phyloP scores from a whole-genome alignment of 345 rosid genomes.

The Excoecaria agallocha region DNA sequence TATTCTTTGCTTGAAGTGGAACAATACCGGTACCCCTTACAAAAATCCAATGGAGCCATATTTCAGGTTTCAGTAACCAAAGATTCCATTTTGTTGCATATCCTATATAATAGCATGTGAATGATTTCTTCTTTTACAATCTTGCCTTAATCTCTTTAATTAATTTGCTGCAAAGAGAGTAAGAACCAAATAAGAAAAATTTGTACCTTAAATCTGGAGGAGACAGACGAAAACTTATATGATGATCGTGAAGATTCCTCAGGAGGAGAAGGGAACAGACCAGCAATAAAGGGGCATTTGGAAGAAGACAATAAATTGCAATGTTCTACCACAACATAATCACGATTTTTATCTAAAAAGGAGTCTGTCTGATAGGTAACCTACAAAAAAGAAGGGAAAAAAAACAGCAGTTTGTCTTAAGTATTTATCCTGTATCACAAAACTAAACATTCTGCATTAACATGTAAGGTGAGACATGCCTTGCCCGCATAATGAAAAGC shows the following conservation, averaged over 20 bases:
- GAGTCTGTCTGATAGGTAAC: slow-evolving; percentile 87
- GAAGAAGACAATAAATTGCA: slow-evolving; percentile 89
- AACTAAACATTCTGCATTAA: slow-evolving; percentile 12
- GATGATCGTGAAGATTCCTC: slow-evolving; percentile 90
- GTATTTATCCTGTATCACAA: not conserved
- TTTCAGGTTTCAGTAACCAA: not conserved
- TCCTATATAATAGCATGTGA: not conserved
- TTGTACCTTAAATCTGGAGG: slow-evolving; percentile 86
- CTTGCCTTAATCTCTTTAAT: not conserved
- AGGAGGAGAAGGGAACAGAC: slow-evolving; percentile 61
- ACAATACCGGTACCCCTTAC: not conserved
- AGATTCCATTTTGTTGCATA: not conserved
- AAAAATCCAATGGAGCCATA: not conserved
- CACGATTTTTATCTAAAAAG: slow-evolving; percentile 94
- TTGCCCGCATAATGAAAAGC: slow-evolving; percentile 98
- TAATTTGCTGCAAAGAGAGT: not conserved
- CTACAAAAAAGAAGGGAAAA: slow-evolving; percentile 41
- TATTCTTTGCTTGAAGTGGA: not conserved
- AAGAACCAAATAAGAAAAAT: not conserved
- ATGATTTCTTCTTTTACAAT: not conserved
- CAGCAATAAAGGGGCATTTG: slow-evolving; percentile 71
- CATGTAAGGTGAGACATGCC: slow-evolving; percentile 46
- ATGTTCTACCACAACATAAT: slow-evolving; percentile 91
- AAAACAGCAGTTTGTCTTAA: slow-evolving; percentile 9
- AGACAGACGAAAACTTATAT: slow-evolving; percentile 93